A percentile compares a stretch with the other conserved stretches of the same genome.
Conservation (phyloP, 2,329 filamentous ascomycete species). For the Penicillium crustosum region DNA sequence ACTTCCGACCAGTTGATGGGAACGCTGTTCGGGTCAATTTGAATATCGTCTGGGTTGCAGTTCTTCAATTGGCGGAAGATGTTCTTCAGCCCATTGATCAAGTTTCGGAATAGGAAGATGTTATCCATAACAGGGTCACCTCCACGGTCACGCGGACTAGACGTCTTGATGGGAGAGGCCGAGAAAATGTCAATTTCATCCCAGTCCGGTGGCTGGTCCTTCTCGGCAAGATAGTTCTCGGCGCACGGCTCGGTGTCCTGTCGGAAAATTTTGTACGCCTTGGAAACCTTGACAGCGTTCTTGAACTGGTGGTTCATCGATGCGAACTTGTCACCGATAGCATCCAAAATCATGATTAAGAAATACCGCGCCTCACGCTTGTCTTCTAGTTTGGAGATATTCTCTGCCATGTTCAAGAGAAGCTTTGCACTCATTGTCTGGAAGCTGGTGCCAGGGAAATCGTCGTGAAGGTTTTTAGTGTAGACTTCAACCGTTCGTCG, state of each 20-base stretch:
- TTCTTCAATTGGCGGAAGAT: conserved; percentile 92
- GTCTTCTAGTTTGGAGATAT: conserved; percentile 88
- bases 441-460: conserved; percentile 95
- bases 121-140: conserved; percentile 93
- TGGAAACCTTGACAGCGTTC: conserved; percentile 91
- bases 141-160: conserved; percentile 83
- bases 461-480: conserved; percentile 91
- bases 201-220: conserved; percentile 82
- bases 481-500: conserved; percentile 95
- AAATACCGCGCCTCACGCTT: conserved; percentile 95
- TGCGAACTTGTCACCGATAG: conserved; percentile 96
- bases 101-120: conserved; percentile 94
- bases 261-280: conserved; percentile 74
- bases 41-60: conserved; percentile 71
- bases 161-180: conserved; percentile 93
- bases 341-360: conserved; percentile 94
- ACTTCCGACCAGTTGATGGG: conserved; percentile 93
- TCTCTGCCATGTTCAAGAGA: conserved; percentile 95
- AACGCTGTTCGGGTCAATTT: conserved; percentile 73
- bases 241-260: conserved; percentile 64
- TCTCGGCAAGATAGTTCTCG: conserved; percentile 83
- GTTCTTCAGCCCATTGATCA: conserved; percentile 93
- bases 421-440: conserved; percentile 99
- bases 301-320: conserved; percentile 96
- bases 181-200: conserved; percentile 98